phyloP scores from a whole-genome alignment of 257 asterid genomes.

The Primulina huaijiensis region DNA sequence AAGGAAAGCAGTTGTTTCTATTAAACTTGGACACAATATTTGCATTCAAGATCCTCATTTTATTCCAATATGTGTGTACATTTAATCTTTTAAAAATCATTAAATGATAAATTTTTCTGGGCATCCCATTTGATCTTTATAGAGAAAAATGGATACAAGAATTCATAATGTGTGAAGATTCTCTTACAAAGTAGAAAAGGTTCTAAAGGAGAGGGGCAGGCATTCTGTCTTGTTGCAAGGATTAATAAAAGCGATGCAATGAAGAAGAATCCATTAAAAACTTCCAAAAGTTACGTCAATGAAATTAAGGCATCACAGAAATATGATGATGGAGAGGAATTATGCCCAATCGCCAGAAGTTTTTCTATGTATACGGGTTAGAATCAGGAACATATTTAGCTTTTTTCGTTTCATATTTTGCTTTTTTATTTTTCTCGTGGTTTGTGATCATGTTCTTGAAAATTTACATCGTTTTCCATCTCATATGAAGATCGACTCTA shows the following conservation, averaged over 20 bases:
- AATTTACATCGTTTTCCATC: neutral
- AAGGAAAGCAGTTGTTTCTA: conserved; percentile 50
- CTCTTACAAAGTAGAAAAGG: conserved; percentile 4
- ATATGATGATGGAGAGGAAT: conserved; percentile 30
- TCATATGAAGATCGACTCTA: neutral
- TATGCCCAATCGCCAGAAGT: conserved; percentile 51
- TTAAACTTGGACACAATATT: conserved; percentile 30
- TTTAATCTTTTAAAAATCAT: conserved; percentile 12
- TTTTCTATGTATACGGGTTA: conserved; percentile 61
- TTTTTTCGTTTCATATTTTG: neutral
- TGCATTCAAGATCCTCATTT: conserved; percentile 27
- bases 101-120: neutral
- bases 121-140: conserved; percentile 8
- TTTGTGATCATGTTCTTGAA: neutral
- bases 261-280: conserved; percentile 53
- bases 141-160: neutral
- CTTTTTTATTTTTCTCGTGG: neutral
- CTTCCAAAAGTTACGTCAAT: conserved; percentile 52
- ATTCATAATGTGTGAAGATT: neutral
- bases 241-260: conserved; percentile 32
- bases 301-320: conserved; percentile 26
- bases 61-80: conserved; percentile 22
- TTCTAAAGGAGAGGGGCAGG: conserved; percentile 18
- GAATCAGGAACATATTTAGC: conserved; percentile 6
- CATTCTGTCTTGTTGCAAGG: conserved; percentile 46